These are phyloP conservation scores for Cymbomonas tetramitiformis DNA, from an alignment of 139 green algal species.

Conservation along the genomic window DNA sequence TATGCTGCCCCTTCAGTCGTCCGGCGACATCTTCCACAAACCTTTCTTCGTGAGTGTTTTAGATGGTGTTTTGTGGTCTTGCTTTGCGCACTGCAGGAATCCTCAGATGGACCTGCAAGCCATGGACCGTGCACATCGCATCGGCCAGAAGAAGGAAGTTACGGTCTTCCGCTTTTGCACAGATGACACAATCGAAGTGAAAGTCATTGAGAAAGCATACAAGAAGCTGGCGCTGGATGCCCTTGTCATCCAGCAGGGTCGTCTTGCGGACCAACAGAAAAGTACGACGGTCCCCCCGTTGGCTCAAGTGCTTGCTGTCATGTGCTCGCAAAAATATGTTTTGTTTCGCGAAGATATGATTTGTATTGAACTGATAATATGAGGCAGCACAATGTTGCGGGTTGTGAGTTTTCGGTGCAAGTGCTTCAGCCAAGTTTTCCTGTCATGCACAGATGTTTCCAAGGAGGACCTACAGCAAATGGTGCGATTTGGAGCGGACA, in stretches of 20 bases:
- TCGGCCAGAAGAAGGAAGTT: conserved; percentile 99
- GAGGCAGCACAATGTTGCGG: no score
- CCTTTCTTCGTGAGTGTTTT: background rate
- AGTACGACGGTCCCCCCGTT: no score
- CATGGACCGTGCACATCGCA: conserved; percentile 95
- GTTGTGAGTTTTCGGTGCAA: no score
- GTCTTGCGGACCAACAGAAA: conserved; percentile 67
- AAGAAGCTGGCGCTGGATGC: conserved; percentile 98
- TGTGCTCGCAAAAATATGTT: no score
- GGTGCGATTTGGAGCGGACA: conserved; percentile 93
- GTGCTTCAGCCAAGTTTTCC: no score
- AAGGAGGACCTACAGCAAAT: conserved; percentile 96
- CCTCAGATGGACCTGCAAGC: conserved; percentile 75
- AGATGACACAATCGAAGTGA: conserved; percentile 94
- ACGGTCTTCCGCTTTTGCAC: conserved; percentile 88
- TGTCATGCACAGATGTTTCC: no score
- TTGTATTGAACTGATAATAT: no score
- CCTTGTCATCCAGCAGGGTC: conserved; percentile 97
- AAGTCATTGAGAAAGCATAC: conserved; percentile 99
- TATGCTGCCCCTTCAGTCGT: background rate
- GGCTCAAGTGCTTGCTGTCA: no score
- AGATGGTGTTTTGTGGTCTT: background rate
- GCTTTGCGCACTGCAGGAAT: no score
- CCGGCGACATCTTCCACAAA: background rate
- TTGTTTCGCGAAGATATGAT: no score